Evolutionary conservation across 352 stramenopile genomes (phyloP).

Genomic region (Globisporangium yorkense): DNA sequence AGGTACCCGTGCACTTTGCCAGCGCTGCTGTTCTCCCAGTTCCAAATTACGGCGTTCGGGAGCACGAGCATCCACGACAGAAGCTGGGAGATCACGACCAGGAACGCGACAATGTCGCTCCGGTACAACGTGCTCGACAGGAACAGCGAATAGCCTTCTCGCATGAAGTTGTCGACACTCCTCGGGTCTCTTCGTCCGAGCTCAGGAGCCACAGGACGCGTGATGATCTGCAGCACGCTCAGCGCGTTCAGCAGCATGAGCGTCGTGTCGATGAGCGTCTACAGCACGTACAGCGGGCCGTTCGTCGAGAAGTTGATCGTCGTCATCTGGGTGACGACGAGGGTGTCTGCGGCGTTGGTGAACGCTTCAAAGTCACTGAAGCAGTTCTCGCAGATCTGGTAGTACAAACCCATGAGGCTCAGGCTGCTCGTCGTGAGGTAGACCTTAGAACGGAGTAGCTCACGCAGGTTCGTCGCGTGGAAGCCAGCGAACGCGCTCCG

Average conservation of each 20-base stretch:
- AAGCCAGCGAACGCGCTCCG: constrained; percentile 24
- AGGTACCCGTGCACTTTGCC: constrained; percentile 32
- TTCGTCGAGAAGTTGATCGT: constrained; percentile 36
- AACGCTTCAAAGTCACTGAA: constrained; percentile 12
- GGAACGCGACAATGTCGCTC: constrained; percentile 18
- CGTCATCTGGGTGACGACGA: constrained; percentile 24
- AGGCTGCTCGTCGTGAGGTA: constrained; percentile 21
- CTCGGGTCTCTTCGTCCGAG: not conserved
- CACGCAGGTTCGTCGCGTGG: constrained; percentile 7
- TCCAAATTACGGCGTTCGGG: constrained; percentile 41
- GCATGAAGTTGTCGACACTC: not conserved
- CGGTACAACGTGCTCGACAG: constrained; percentile 17
- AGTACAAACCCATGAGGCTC: constrained; percentile 24
- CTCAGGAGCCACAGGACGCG: not conserved
- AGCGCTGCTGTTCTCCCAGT: constrained; percentile 23
- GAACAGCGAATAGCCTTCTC: not conserved
- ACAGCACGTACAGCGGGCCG: constrained; percentile 34
- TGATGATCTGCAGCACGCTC: too few relatives aligned
- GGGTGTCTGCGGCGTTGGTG: not conserved
- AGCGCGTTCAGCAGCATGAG: constrained; percentile 23
- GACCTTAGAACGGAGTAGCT: constrained; percentile 21
- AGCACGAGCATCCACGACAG: constrained; percentile 42
- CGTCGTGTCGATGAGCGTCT: constrained; percentile 14
- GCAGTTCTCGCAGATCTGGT: constrained; percentile 27
- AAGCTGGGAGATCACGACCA: constrained; percentile 1